Base-by-base conservation (phyloP, 192 early-diverging fungal species). In the Linnemannia schmuckeri region DNA sequence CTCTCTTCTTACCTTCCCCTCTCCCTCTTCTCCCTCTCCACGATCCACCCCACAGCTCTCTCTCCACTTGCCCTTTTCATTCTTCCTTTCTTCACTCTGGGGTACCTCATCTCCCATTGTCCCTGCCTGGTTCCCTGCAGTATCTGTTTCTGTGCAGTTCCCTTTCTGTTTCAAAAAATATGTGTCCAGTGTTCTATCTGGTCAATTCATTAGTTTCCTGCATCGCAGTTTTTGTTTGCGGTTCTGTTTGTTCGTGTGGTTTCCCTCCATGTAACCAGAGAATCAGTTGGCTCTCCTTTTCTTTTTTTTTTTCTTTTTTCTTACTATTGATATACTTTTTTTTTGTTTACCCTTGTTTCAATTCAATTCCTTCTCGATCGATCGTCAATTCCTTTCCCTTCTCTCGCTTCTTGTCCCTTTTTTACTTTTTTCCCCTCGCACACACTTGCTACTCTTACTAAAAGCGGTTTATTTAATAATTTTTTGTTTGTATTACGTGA, bases 201-300 rank as follows among this genome's bases (percentile, higher is more conserved):
- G 55, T 10, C 55, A 24, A 27, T 24, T 52, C 20, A 7, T n/a
- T 24, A n/a, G 20, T 57, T 66, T 66, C 10, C 61, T 66, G 61
- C 61, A 66, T 66, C 61, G 61, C 61, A 66, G 30, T 66, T 66
- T 73, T 73, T 73, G 72, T 73, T 73, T 73, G 72, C 27, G 44
- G 30, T 66, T 27, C n/a, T 73, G 24, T n/a, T 42, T 18, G 24
- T 24, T 22, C 37, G 2, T 41, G 40, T 7, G 15, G 20, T 47
- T 37, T 44, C 37, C 22, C 10, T 66, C 7, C 9, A 66, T 66
- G 27, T 12, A 66, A 66, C 61, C 61, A 33, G 7, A 61, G 61
- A n/a, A 33, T 4, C 12, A 66, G 30, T 35, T 30, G 61, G 61
- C 61, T 66, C 61, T 66, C 61, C 33, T 13, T 66, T 66, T 54